These are phyloP conservation scores for Myxozyma mucilagina DNA, from an alignment of 805 yeast genomes.

Conservation along the genomic window DNA sequence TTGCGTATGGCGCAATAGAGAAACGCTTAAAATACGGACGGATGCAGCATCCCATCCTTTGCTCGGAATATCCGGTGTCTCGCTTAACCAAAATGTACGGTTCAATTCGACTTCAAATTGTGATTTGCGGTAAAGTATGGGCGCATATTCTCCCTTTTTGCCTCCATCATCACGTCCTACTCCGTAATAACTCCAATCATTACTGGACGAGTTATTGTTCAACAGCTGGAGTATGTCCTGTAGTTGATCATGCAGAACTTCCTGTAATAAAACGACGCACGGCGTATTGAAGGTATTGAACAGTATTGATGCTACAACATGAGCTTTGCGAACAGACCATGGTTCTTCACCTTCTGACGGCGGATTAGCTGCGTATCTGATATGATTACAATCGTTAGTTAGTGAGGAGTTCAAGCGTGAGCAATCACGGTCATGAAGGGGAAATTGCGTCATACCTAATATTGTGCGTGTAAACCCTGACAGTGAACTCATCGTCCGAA, in stretches of 20 bases:
- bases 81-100: constrained; percentile 56
- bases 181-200: constrained; percentile 50
- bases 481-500: constrained; percentile 12
- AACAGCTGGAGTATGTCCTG: constrained; percentile 45
- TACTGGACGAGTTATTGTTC: constrained; percentile 15
- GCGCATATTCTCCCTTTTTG: constrained; percentile 52
- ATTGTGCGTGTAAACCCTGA: constrained; percentile 25
- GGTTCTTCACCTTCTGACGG: constrained; percentile 43
- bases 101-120: constrained; percentile 46
- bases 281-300: constrained; percentile 41
- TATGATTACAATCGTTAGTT: too few relatives aligned
- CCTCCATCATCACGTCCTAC: constrained; percentile 57
- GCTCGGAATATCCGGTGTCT: constrained; percentile 56
- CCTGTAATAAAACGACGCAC: constrained; percentile 51
- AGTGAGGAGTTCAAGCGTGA: too few relatives aligned
- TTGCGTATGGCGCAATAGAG: constrained; percentile 38
- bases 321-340: constrained; percentile 48
- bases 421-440: background rate
- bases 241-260: constrained; percentile 50
- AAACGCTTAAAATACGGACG: constrained; percentile 45
- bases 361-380: constrained; percentile 34
- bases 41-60: constrained; percentile 53
- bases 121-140: constrained; percentile 46
- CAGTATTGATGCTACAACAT: constrained; percentile 46
- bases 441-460: constrained; percentile 13